phyloP scores from a whole-genome alignment of 1,139 yeast genomes.

The Hanseniaspora sp. region DNA sequence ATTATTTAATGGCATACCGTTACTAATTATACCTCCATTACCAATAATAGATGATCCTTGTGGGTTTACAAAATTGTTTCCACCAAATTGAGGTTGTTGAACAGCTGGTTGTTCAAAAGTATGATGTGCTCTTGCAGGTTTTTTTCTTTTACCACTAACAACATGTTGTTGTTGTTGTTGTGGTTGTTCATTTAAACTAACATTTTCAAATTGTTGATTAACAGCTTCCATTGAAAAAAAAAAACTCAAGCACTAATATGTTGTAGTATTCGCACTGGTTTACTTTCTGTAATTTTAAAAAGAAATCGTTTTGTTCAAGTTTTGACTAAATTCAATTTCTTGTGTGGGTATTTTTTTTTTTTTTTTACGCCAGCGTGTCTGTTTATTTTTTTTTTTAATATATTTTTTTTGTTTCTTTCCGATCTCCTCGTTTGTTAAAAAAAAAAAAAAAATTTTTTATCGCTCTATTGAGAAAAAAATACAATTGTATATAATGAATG shows the following conservation, averaged over 20 bases:
- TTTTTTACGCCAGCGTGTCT: too few species aligned
- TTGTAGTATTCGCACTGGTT: neutral
- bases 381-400: too few species aligned
- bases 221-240: constrained; percentile 5
- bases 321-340: too few species aligned
- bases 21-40: neutral
- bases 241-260: neutral
- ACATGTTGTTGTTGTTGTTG: neutral
- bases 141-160: constrained; percentile 10
- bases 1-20: too few species aligned
- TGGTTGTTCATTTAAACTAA: neutral
- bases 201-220: neutral
- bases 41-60: neutral
- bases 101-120: constrained; percentile 10
- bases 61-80: neutral
- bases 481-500: too few species aligned
- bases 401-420: too few species aligned
- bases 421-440: too few species aligned
- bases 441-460: too few species aligned
- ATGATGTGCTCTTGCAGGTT: constrained; percentile 16
- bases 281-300: too few species aligned
- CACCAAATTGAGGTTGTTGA: neutral
- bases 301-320: too few species aligned
- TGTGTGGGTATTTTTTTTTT: too few species aligned
- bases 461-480: too few species aligned